Evolutionary conservation across 805 yeast genomes (phyloP), one percentile per base, ranked within the genome.

Genomic region (Teunomyces stri): DNA sequence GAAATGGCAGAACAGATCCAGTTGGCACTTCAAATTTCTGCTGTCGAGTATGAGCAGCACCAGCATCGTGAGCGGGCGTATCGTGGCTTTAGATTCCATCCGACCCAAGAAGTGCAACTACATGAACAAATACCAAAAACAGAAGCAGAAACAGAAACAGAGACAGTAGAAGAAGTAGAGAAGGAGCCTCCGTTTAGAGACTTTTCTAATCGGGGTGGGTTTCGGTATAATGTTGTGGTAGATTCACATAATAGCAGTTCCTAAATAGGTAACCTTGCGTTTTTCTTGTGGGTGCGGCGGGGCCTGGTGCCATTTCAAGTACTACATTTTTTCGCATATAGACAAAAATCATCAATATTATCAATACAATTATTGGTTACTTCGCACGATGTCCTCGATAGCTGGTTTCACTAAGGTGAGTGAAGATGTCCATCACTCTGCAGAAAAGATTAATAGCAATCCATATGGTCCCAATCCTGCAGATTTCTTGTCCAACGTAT

Each of bases 391-490:
- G 69, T 48, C 66, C 12, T 62, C 48, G 13, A 65, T 66, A 21
- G 64, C 56, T 46, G 74, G 72, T 20, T 70, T 69, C 53, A 61
- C 62, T 39, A 62, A 67, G 51, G 69, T 70, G 16, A 59, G 61
- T 36, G 74, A 69, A 53, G 73, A 67, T 46, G 57, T 58, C 6
- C 67, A 64, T 51, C 52, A 54, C 38, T 59, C 60, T 44, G 53
- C 46, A 16, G 59, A 50, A 18, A 28, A 41, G 30, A 53, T 62
- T 41, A 55, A 48, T 34, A 43, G 46, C 25, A 91, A 91, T 66
- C 98, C 98, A 54, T 92, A 92, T 62, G 99, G 96, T 13, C 95
- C 97, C 57, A 87, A 92, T 66, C 97, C 98, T 48, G 82, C 89
- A 45, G 99, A 92, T 74, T 91, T 73, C 67, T 71, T 92, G 50